Base-by-base conservation (phyloP, 371 early-diverging fungal genomes). In the Phascolomyces articulosus region DNA sequence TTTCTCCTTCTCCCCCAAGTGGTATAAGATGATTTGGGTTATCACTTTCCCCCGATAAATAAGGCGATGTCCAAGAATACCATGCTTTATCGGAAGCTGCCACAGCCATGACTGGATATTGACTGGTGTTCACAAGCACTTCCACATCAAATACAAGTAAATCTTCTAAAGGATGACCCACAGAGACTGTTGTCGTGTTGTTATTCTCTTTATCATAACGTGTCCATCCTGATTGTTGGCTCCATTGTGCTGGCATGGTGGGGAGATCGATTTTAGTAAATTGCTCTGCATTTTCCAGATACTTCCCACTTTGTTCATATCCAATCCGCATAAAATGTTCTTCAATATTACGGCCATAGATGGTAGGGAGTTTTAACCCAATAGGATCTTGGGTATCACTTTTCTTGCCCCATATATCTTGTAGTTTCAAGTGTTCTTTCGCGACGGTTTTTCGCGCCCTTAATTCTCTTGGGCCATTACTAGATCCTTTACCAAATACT, bases 21-120 rank as follows among this genome's bases (percentile, higher is more conserved):
- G 93, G 91, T 29, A 97, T 91, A 62, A 96, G 73, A 49, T 83
- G 86, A 24, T 75, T 77, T 20, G 70, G 71, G 9, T 64, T 61
- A 4, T 70, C 23, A 23, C 78, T 75, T 29, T 86, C 78, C 8
- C 80, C 79, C 3, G 59, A 31, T 10, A 77, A 40, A 69, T 72
- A 78, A 9, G 98, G 97, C 10, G 97, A 92, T 18, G 90, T 83
- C 98, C 98, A 98, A 24, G 90, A 82, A 75, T 97, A 98, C 98
- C 97, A 97, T 9, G 88, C 87, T 23, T 79, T 71, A 4, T 72
- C 56, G 0, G 95, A 88, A 18, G 86, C 87, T 0, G 96, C 99
- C 1, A 86, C 85, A 0, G 99, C 99, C 60, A 98, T 71, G 3
- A 92, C 79, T 0, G 97, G 94, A 57, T 85, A 92, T 41, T 87